phyloP scores from a whole-genome alignment of 257 asterid species.

The Solanum sparsipilum region DNA sequence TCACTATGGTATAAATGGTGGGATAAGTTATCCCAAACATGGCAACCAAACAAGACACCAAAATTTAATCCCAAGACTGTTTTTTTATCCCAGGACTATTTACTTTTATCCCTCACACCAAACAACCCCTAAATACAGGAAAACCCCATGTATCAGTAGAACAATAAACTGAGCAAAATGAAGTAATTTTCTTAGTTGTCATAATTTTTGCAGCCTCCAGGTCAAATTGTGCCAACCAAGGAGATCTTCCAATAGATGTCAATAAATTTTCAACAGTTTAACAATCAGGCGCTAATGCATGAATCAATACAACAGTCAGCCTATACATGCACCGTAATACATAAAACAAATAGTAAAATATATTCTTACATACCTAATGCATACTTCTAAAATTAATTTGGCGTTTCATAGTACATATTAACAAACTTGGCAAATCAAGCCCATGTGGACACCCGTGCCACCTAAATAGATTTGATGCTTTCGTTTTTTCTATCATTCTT shows the following conservation, averaged over 20 bases:
- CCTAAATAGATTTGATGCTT: neutral
- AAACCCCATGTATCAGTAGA: neutral
- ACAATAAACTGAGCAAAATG: neutral
- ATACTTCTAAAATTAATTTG: neutral
- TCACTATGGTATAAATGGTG: no score
- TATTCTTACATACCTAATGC: neutral
- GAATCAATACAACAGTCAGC: neutral
- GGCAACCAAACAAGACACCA: no score
- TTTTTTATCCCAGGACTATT: no score
- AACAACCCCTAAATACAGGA: neutral
- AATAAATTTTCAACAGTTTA: neutral
- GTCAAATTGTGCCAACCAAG: neutral
- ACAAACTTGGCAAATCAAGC: neutral
- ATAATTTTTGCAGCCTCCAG: neutral
- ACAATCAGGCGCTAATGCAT: neutral
- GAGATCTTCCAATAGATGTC: neutral
- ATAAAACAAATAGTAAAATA: neutral
- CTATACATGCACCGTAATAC: neutral
- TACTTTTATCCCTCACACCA: no score
- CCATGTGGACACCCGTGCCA: neutral
- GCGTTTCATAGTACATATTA: neutral
- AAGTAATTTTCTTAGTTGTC: neutral
- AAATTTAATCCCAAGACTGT: no score
- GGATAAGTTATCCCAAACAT: no score
- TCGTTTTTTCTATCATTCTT: neutral